Evolutionary conservation across 2,329 filamentous ascomycete species (phyloP).

Genomic region (Apiospora aurea): DNA sequence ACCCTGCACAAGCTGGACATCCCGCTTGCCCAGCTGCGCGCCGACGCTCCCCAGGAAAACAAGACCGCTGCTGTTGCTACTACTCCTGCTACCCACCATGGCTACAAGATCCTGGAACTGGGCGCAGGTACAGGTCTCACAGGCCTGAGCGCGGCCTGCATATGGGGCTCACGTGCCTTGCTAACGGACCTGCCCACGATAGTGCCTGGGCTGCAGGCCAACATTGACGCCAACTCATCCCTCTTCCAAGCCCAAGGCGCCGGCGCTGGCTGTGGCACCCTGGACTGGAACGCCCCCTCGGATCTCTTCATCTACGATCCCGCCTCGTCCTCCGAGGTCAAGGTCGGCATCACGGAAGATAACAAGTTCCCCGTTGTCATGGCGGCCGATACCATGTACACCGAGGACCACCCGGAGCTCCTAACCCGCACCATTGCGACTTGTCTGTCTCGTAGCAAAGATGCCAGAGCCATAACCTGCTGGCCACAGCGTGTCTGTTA

Average conservation of each 20-base stretch:
- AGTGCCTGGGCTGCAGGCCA: conserved; percentile 23
- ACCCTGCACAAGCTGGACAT: conserved; percentile 23
- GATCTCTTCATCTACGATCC: conserved; percentile 16
- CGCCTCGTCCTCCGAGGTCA: background rate
- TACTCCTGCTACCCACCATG: conserved; percentile 8
- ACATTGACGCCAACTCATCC: conserved; percentile 20
- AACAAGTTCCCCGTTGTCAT: conserved; percentile 23
- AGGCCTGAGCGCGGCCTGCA: conserved; percentile 22
- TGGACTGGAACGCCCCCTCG: conserved; percentile 22
- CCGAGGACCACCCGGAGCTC: conserved; percentile 24
- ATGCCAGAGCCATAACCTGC: conserved; percentile 19
- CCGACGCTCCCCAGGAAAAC: background rate
- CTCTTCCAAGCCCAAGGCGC: conserved; percentile 18
- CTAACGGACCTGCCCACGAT: conserved; percentile 25
- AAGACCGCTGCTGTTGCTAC: no score
- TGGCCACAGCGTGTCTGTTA: conserved; percentile 24
- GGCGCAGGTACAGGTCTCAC: conserved; percentile 23
- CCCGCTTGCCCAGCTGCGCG: conserved; percentile 1
- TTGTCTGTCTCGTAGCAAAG: conserved; percentile 20
- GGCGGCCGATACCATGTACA: conserved; percentile 25
- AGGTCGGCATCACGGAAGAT: conserved; percentile 14
- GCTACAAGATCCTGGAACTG: conserved; percentile 22
- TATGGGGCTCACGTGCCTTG: conserved; percentile 19
- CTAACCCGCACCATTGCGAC: conserved; percentile 22
- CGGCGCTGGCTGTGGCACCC: conserved; percentile 18